phyloP scores from a whole-genome alignment of 2,329 filamentous ascomycete genomes.

The Neopestalotiopsis clavispora region DNA sequence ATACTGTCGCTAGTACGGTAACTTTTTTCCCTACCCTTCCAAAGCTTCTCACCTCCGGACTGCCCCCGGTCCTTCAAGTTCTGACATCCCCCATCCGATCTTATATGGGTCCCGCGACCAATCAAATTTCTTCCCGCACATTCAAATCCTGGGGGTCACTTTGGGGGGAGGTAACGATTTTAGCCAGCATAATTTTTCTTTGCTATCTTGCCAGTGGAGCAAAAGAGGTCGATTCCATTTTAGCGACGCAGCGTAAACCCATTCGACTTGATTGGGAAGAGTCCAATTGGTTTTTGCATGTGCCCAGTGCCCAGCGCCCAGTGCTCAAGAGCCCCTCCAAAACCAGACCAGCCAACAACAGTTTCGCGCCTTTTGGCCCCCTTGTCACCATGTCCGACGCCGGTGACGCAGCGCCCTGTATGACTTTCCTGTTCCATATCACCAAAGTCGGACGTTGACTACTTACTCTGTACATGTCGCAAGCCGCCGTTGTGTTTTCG shows the following conservation, averaged over 20 bases:
- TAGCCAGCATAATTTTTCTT: too few relatives aligned
- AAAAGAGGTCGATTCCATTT: background rate
- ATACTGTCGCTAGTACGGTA: background rate
- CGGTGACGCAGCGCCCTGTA: slow-evolving; percentile 33
- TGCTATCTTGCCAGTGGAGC: slow-evolving; percentile 3
- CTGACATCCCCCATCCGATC: background rate
- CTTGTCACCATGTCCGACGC: slow-evolving; percentile 27
- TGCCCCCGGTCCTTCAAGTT: background rate
- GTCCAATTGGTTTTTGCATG: background rate
- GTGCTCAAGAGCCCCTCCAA: too few relatives aligned
- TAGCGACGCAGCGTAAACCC: too few relatives aligned
- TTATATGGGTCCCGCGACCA: background rate
- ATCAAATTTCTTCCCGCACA: background rate
- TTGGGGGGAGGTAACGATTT: background rate
- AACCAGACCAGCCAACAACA: background rate
- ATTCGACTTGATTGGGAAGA: too few relatives aligned
- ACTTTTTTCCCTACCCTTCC: background rate
- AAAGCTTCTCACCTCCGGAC: background rate
- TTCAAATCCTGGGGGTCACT: background rate
- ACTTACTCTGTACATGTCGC: background rate
- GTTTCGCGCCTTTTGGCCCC: background rate
- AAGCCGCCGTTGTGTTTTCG: background rate
- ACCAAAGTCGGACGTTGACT: slow-evolving; percentile 5
- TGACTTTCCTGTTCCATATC: slow-evolving; percentile 22
- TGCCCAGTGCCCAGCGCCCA: too few relatives aligned